These are phyloP conservation scores for Vitis amurensis DNA, from an alignment of 164 flowering plant species.

Conservation along the genomic window DNA sequence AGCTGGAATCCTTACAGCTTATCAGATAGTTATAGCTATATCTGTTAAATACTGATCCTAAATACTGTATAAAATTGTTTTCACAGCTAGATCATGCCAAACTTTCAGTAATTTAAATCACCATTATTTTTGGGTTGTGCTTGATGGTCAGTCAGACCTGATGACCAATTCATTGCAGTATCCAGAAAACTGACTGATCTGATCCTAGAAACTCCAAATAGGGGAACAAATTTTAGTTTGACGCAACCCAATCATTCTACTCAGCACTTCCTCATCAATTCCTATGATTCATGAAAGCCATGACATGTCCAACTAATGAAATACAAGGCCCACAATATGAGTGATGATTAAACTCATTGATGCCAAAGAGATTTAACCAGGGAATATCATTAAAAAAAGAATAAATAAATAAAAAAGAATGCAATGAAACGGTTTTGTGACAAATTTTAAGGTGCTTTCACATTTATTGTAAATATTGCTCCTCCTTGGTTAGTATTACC, in stretches of 20 bases:
- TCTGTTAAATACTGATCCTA: no score
- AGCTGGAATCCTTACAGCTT: no score
- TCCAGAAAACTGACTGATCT: neutral
- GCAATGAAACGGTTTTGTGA: neutral
- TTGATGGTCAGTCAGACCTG: neutral
- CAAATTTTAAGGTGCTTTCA: neutral
- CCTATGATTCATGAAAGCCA: no score
- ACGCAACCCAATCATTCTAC: no score
- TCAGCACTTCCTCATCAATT: neutral
- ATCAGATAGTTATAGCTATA: no score
- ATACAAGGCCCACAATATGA: neutral
- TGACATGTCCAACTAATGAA: neutral
- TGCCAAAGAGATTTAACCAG: neutral
- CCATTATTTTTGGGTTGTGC: neutral
- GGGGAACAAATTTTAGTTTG: no score
- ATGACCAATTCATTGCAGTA: neutral
- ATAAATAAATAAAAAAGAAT: no score
- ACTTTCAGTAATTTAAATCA: neutral
- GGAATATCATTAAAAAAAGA: neutral
- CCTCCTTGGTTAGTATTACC: constrained; percentile 39
- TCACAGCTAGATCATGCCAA: no score
- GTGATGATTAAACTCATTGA: neutral
- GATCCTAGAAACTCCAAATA: neutral
- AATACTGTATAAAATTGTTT: no score
- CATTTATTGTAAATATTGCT: neutral